phyloP scores from a whole-genome alignment of 169 alveolate genomes.

The Perkinsus olseni region DNA sequence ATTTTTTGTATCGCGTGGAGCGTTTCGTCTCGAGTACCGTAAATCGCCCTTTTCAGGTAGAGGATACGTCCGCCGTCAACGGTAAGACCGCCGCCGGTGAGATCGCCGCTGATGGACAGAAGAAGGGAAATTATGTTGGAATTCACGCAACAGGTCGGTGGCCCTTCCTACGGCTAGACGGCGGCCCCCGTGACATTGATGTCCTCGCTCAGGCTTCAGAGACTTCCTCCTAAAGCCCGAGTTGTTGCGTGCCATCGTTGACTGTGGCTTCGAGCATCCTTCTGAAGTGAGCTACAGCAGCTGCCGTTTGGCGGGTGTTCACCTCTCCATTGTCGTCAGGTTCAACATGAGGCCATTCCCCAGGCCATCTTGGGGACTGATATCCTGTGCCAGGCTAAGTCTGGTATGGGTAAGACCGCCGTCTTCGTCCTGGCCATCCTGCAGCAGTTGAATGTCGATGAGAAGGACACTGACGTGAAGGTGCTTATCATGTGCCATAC shows the following conservation, averaged over 20 bases:
- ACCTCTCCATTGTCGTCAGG: conserved; percentile 21
- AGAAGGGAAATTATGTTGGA: conserved; percentile 63
- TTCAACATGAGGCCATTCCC: conserved; percentile 97
- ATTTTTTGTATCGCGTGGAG: too few species aligned
- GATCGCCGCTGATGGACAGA: background rate
- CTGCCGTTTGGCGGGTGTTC: background rate
- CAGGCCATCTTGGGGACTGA: conserved; percentile 95
- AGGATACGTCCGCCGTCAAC: background rate
- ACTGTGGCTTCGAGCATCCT: conserved; percentile 98
- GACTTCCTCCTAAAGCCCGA: conserved; percentile 95
- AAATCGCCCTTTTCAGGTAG: background rate
- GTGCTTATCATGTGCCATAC: conserved; percentile 93
- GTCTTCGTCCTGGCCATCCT: conserved; percentile 95
- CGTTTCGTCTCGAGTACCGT: background rate
- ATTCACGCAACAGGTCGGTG: conserved; percentile 85
- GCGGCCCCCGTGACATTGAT: conserved; percentile 41
- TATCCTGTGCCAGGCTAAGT: conserved; percentile 97
- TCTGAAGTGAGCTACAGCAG: conserved; percentile 60
- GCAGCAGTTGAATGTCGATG: conserved; percentile 86
- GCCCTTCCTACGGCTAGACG: conserved; percentile 78
- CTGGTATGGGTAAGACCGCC: conserved; percentile 99
- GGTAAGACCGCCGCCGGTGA: background rate
- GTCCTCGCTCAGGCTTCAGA: conserved; percentile 78
- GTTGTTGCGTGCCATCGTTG: conserved; percentile 88
- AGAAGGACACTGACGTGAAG: conserved; percentile 57